A percentile compares a stretch with the other conserved stretches of the same genome.
Evolutionary conservation across 75 land plant genomes (phyloP).

Genomic region (Sequoiadendron giganteum): DNA sequence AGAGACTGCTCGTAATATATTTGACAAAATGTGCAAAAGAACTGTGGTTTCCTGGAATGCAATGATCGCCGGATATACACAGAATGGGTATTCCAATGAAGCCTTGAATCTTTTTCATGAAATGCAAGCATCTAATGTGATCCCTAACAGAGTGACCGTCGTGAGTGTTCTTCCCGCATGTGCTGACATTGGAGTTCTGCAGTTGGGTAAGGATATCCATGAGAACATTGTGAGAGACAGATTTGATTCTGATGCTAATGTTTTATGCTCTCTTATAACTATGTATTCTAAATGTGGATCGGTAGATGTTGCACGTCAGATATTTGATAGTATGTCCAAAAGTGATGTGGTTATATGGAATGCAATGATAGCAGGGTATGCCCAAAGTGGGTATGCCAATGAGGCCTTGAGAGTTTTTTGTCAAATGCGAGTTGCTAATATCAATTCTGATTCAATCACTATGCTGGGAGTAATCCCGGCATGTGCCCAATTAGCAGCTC

Average conservation of each 20-base stretch:
- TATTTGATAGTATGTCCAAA: slow-evolving; percentile 4
- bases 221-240: neutral
- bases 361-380: slow-evolving; percentile 18
- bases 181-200: slow-evolving; percentile 28
- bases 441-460: slow-evolving; percentile 24
- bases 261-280: slow-evolving; percentile 1
- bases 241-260: neutral
- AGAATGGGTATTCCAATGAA: slow-evolving; percentile 35
- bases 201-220: slow-evolving; percentile 36
- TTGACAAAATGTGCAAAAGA: slow-evolving; percentile 5
- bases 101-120: slow-evolving; percentile 50
- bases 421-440: slow-evolving; percentile 24
- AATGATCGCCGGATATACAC: slow-evolving; percentile 20
- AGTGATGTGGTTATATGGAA: slow-evolving; percentile 15
- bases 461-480: slow-evolving; percentile 24
- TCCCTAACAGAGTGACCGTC: slow-evolving; percentile 35
- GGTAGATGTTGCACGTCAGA: neutral
- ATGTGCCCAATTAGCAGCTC: slow-evolving; percentile 10
- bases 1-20: slow-evolving; percentile 9
- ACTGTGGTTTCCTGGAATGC: slow-evolving; percentile 13
- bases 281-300: slow-evolving; percentile 15
- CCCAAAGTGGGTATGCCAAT: neutral
- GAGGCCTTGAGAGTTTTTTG: slow-evolving; percentile 21
- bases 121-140: slow-evolving; percentile 44
- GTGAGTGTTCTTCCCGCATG: slow-evolving; percentile 38